phyloP scores from a whole-genome alignment of 495 filamentous ascomycete species.

The Neurospora sp. region DNA sequence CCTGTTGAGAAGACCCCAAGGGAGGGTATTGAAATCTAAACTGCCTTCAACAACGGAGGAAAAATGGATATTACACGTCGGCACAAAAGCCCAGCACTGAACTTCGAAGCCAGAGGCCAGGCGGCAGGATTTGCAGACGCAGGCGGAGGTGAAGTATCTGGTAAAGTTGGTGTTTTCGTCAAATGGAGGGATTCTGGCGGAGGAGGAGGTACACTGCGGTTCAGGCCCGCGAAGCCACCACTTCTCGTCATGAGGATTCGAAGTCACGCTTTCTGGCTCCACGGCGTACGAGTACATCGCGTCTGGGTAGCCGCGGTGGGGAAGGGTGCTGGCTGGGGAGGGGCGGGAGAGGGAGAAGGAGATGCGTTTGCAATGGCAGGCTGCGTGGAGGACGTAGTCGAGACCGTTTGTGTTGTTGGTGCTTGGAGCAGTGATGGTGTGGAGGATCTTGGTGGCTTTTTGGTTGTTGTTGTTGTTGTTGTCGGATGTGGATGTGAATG shows the following conservation, averaged over 20 bases:
- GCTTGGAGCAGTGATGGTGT: neutral
- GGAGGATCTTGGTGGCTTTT: neutral
- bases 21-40: slow-evolving; percentile 32
- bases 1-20: slow-evolving; percentile 32
- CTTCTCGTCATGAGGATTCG: slow-evolving; percentile 26
- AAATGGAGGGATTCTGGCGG: neutral
- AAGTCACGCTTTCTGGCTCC: slow-evolving; percentile 33
- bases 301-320: slow-evolving; percentile 24
- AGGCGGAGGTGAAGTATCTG: slow-evolving; percentile 57
- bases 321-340: slow-evolving; percentile 11
- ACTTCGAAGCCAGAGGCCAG: slow-evolving; percentile 54
- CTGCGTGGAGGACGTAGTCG: slow-evolving; percentile 22
- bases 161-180: neutral
- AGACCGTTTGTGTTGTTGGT: slow-evolving; percentile 5
- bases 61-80: slow-evolving; percentile 48
- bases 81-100: slow-evolving; percentile 59
- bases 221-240: slow-evolving; percentile 25
- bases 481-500: neutral
- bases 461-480: slow-evolving; percentile 11
- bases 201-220: slow-evolving; percentile 5
- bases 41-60: slow-evolving; percentile 8
- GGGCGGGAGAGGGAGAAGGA: slow-evolving; percentile 34
- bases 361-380: slow-evolving; percentile 32
- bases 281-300: slow-evolving; percentile 19
- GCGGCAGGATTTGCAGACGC: slow-evolving; percentile 55